Base-by-base conservation (phyloP, 2,329 filamentous ascomycete species). In the Chrysoporthe cubensis region DNA sequence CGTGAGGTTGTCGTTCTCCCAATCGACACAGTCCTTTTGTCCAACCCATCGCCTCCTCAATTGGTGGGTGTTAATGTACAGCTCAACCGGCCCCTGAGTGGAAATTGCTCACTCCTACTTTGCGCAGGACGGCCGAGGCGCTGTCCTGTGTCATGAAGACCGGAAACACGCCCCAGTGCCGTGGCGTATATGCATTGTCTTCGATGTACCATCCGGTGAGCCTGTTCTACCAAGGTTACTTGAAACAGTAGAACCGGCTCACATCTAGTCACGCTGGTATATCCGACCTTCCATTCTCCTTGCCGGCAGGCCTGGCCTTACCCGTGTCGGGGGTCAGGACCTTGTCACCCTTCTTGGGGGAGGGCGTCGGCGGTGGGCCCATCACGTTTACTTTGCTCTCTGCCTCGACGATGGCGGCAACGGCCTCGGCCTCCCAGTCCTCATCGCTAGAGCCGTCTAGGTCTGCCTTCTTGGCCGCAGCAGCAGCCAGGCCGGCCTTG, bases 391-490 rank as follows among this genome's bases (percentile, higher is more conserved):
- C 62, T 63, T 68, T 68, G 59, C 18, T 65, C 52, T 65, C 68
- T 2, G 66, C 59, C 18, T 64, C 68, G 43, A 26, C n/a, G 7
- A 69, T 67, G 16, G 65, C 68, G 40, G 68, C 68, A 3, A 58
- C 66, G 14, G 68, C 68, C 40, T 65, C 68, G 11, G 58, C 62
- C 65, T 70, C 68, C 62, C 58, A 67, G 26, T 69, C 67, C 58
- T 68, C 68, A 32, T 68, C 65, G 26, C 65, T 18, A 5, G 42
- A 58, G n/a, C 65, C 65, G 26, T 70, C 62, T 4, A 62, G 8
- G 42, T 21, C 62, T 18, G 71, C 70, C 21, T 62, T 64, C 42
- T 76, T 73, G 13, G 63, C 64, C 37, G 73, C 71, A n/a, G 63
- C 46, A 6, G 62, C 69, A 48, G 46, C 62, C 6, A 62, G 9